Conservation (phyloP, 805 yeast species). For the Ogataea wickerhamii region DNA sequence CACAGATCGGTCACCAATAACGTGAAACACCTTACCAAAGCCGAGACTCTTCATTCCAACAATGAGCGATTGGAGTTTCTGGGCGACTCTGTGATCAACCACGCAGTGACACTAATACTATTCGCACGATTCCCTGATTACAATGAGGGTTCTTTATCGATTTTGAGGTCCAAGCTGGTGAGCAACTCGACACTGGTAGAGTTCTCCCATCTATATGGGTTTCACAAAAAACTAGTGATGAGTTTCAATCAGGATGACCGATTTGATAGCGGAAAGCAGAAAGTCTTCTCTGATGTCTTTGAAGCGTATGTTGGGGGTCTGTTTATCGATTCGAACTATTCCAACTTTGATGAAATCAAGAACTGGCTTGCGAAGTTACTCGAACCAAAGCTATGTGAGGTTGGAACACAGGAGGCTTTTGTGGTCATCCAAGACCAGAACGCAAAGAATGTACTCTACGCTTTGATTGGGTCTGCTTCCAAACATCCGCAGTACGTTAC, state of each 20-base stretch:
- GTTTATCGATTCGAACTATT: constrained; percentile 47
- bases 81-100: constrained; percentile 83
- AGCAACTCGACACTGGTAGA: constrained; percentile 68
- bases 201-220: constrained; percentile 66
- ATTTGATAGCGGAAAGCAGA: constrained; percentile 53
- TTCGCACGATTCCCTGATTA: constrained; percentile 64
- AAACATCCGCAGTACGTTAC: constrained; percentile 58
- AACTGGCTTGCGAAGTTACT: constrained; percentile 56
- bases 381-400: constrained; percentile 37
- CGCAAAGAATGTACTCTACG: constrained; percentile 77
- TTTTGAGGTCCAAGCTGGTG: constrained; percentile 64
- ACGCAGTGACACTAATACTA: constrained; percentile 64
- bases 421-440: constrained; percentile 47
- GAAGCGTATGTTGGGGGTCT: constrained; percentile 94
- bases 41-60: constrained; percentile 58
- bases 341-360: constrained; percentile 45
- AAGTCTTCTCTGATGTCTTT: constrained; percentile 81
- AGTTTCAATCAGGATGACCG: constrained; percentile 36
- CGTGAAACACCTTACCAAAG: constrained; percentile 50
- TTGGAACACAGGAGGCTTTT: constrained; percentile 16
- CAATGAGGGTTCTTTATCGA: constrained; percentile 78
- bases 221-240: constrained; percentile 53
- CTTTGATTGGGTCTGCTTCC: constrained; percentile 73
- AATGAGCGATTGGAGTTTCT: constrained; percentile 87
- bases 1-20: constrained; percentile 73